A percentile compares a stretch with the other conserved stretches of the same genome.
phyloP scores from a whole-genome alignment of 805 yeast species.

The Pichia ethanolica region DNA sequence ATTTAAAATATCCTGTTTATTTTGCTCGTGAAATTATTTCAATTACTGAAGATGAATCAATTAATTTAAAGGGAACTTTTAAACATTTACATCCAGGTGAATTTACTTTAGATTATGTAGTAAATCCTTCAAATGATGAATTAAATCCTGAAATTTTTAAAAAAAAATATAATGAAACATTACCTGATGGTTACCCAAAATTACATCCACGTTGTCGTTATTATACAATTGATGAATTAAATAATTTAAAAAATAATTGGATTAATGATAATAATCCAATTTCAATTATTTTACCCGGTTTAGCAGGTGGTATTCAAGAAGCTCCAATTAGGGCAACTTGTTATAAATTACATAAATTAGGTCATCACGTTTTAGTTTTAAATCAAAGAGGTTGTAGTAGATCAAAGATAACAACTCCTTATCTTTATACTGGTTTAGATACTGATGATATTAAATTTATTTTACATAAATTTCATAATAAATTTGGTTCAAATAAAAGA shows the following conservation, averaged over 20 bases:
- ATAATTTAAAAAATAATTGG: constrained; percentile 26
- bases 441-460: constrained; percentile 63
- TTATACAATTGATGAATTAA: constrained; percentile 40
- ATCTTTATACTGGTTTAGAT: constrained; percentile 58
- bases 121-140: constrained; percentile 21
- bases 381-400: constrained; percentile 75
- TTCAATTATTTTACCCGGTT: constrained; percentile 59
- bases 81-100: constrained; percentile 29
- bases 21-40: constrained; percentile 41
- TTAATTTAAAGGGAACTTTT: constrained; percentile 8
- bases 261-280: constrained; percentile 42
- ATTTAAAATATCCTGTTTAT: constrained; percentile 33
- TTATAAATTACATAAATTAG: constrained; percentile 33
- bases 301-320: constrained; percentile 78
- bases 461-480: constrained; percentile 39
- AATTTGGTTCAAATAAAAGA: constrained; percentile 44
- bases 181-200: constrained; percentile 47
- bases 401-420: constrained; percentile 63
- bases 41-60: constrained; percentile 13
- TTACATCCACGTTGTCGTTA: constrained; percentile 66
- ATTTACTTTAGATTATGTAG: constrained; percentile 44
- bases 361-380: constrained; percentile 49
- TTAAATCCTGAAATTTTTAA: constrained; percentile 18
- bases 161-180: constrained; percentile 31
- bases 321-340: constrained; percentile 57